Evolutionary conservation across 2,329 filamentous ascomycete genomes (phyloP).

Genomic region (Microdochium trichocladiopsis): DNA sequence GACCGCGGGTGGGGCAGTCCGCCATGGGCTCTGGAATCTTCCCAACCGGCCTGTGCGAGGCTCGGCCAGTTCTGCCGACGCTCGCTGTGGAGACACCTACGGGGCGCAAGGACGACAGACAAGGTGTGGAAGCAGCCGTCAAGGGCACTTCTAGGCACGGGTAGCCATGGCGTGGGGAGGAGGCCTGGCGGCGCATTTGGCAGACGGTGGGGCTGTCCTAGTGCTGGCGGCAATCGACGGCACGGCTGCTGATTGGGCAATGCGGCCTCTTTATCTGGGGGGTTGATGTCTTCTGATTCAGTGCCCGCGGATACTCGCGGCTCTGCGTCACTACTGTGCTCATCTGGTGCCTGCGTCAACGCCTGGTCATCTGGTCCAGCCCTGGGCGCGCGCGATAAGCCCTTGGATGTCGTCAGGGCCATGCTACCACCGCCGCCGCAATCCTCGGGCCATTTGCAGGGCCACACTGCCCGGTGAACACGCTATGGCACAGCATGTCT

Average conservation of each 20-base stretch:
- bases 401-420: neutral
- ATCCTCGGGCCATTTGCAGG: neutral
- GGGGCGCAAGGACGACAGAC: neutral
- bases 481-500: too few species aligned
- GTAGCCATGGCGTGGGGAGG: neutral
- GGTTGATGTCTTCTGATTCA: neutral
- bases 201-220: neutral
- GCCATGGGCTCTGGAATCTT: neutral
- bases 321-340: neutral
- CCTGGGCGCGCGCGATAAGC: neutral
- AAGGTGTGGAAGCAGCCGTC: neutral
- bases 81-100: too few species aligned
- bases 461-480: too few species aligned
- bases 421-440: neutral
- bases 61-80: too few species aligned
- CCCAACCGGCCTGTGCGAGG: too few species aligned
- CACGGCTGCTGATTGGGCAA: neutral
- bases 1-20: neutral
- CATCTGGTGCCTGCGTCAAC: neutral
- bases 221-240: neutral
- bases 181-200: neutral
- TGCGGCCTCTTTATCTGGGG: neutral
- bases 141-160: neutral
- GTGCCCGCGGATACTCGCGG: neutral
- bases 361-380: neutral